Conservation (phyloP, 1,139 yeast species). For the Suhomyces choctaworum region DNA sequence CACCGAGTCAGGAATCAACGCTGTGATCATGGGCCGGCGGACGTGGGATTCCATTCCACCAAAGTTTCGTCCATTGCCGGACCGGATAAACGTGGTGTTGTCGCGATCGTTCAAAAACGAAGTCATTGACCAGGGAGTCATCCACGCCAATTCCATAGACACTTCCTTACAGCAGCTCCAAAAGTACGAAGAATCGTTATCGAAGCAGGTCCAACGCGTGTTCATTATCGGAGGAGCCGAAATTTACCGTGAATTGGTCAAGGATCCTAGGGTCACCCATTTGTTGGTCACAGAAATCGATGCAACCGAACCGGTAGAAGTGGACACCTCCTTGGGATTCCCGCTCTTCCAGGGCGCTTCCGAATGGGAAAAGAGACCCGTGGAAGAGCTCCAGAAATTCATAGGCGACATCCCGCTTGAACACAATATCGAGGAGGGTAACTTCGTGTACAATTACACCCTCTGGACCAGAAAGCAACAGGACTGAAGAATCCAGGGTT, state of each 20-base stretch:
- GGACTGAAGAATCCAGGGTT: not conserved
- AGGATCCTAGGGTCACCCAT: conserved; percentile 48
- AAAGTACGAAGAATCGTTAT: conserved; percentile 9
- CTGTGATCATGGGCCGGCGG: conserved; percentile 93
- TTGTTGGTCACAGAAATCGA: conserved; percentile 75
- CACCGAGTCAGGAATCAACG: conserved; percentile 45
- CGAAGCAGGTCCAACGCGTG: conserved; percentile 49
- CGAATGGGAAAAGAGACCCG: conserved; percentile 38
- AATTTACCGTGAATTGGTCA: conserved; percentile 61
- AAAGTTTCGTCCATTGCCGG: conserved; percentile 79
- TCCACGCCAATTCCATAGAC: conserved; percentile 49
- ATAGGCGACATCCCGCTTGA: conserved; percentile 44
- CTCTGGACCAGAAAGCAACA: conserved; percentile 40
- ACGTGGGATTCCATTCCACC: conserved; percentile 95
- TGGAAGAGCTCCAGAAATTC: conserved; percentile 38
- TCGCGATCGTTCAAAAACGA: conserved; percentile 45
- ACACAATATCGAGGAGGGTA: conserved; percentile 48
- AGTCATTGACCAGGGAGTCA: conserved; percentile 29
- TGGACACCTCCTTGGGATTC: conserved; percentile 65
- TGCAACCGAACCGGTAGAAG: conserved; percentile 39
- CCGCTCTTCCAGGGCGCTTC: conserved; percentile 27
- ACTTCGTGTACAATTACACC: conserved; percentile 49
- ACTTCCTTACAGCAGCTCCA: conserved; percentile 37
- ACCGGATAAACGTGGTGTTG: conserved; percentile 72
- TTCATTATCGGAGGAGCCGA: conserved; percentile 95